Percentiles rank a stretch among this genome's conserved stretches.
Evolutionary conservation across 129 eudicot species (phyloP).

Genomic region (Kitagawia praeruptora): DNA sequence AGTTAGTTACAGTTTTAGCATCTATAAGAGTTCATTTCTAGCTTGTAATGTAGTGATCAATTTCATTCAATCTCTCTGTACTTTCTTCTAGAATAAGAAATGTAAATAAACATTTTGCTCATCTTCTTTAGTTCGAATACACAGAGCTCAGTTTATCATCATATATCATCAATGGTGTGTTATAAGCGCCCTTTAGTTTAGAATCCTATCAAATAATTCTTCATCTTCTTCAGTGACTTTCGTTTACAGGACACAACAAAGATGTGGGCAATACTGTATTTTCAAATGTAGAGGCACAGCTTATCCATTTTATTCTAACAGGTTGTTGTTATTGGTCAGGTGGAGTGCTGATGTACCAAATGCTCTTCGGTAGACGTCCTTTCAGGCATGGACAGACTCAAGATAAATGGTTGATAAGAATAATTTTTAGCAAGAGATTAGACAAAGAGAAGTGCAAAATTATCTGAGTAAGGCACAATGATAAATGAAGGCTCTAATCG

Average conservation of each 20-base stretch:
- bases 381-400: constrained; percentile 95
- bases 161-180: constrained; percentile 89
- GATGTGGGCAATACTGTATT: neutral
- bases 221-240: neutral
- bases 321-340: constrained; percentile 99
- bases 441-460: neutral
- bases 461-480: neutral
- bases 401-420: constrained; percentile 18
- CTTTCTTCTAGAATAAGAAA: too few relatives aligned
- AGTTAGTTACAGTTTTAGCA: too few relatives aligned
- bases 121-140: too few relatives aligned
- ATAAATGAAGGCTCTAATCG: neutral
- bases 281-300: too few relatives aligned
- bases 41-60: too few relatives aligned
- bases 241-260: neutral
- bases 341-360: constrained; percentile 84
- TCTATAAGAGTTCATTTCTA: too few relatives aligned
- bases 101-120: too few relatives aligned
- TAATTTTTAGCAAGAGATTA: neutral
- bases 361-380: constrained; percentile 94
- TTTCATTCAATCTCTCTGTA: too few relatives aligned
- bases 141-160: too few relatives aligned
- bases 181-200: neutral
- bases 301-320: constrained; percentile 5
- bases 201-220: neutral